Percentiles rank a stretch among this genome's conserved stretches.
Conservation (phyloP, 257 asterid genomes). For the Ilex asprella region DNA sequence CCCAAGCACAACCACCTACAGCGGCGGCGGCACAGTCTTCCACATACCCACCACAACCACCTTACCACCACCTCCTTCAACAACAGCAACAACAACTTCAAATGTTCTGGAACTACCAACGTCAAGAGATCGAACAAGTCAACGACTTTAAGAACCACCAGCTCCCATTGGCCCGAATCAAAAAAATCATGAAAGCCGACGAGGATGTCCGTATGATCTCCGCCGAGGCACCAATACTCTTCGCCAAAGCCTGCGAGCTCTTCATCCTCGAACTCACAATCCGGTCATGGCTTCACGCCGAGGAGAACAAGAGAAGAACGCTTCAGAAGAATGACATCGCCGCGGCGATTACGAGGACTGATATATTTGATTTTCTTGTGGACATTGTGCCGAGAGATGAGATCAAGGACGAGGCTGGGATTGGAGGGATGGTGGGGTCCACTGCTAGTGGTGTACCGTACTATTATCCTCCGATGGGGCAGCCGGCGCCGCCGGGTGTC, state of each 20-base stretch:
- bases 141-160: constrained; percentile 29
- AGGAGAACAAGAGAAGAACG: constrained; percentile 37
- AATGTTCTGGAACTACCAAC: constrained; percentile 29
- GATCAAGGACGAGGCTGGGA: constrained; percentile 22
- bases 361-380: constrained; percentile 32
- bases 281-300: constrained; percentile 35
- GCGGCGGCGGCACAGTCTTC: constrained; percentile 14
- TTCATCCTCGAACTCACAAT: constrained; percentile 33
- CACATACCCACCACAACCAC: constrained; percentile 8
- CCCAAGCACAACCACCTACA: constrained; percentile 10
- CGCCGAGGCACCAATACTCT: constrained; percentile 35
- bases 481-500: constrained; percentile 39
- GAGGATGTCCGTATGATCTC: constrained; percentile 42
- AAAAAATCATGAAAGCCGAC: constrained; percentile 40
- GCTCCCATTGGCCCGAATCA: constrained; percentile 32
- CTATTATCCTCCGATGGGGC: constrained; percentile 75
- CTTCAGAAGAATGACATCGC: constrained; percentile 39
- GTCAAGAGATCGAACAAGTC: constrained; percentile 25
- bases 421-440: constrained; percentile 19
- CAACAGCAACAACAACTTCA: constrained; percentile 30
- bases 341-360: constrained; percentile 36
- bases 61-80: constrained; percentile 27
- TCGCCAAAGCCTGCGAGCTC: constrained; percentile 37
- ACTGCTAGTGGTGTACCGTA: constrained; percentile 67
- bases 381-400: constrained; percentile 38